These are phyloP conservation scores for Colletotrichum sp. DNA, from an alignment of 2,329 filamentous ascomycete genomes.

Conservation along the genomic window DNA sequence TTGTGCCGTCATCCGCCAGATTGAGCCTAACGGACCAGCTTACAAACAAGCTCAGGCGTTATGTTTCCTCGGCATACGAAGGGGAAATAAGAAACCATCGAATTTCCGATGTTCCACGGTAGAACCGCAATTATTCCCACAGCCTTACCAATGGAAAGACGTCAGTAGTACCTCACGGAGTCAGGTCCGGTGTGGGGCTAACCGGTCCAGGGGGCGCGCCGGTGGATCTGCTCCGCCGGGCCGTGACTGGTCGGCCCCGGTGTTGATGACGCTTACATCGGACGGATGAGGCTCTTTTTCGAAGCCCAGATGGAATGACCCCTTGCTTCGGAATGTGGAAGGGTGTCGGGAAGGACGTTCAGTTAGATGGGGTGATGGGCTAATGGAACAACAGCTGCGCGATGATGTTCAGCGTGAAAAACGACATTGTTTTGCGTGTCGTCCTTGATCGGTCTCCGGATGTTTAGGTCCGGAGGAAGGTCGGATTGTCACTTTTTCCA, in stretches of 20 bases:
- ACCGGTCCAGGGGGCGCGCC: background rate
- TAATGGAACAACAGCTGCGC: background rate
- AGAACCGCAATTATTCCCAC: background rate
- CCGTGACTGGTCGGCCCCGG: background rate
- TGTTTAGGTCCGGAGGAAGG: constrained; percentile 1
- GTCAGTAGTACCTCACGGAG: constrained; percentile 7
- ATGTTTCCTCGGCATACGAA: background rate
- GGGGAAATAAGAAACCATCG: background rate
- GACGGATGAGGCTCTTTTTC: background rate
- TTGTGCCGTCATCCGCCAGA: constrained; percentile 9
- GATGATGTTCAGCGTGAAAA: background rate
- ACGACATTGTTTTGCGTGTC: background rate
- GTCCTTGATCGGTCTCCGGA: background rate
- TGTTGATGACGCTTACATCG: constrained; percentile 13
- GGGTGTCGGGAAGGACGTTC: background rate
- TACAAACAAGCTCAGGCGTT: background rate
- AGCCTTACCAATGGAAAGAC: background rate
- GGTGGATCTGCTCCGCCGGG: background rate
- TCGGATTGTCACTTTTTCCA: background rate
- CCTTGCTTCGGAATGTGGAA: background rate
- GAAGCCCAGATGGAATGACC: background rate
- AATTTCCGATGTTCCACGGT: background rate
- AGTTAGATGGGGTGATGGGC: background rate
- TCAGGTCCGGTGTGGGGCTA: background rate
- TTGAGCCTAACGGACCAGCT: background rate